phyloP scores from a whole-genome alignment of 768 basidiomycete species.

The Exidia glandulosa region DNA sequence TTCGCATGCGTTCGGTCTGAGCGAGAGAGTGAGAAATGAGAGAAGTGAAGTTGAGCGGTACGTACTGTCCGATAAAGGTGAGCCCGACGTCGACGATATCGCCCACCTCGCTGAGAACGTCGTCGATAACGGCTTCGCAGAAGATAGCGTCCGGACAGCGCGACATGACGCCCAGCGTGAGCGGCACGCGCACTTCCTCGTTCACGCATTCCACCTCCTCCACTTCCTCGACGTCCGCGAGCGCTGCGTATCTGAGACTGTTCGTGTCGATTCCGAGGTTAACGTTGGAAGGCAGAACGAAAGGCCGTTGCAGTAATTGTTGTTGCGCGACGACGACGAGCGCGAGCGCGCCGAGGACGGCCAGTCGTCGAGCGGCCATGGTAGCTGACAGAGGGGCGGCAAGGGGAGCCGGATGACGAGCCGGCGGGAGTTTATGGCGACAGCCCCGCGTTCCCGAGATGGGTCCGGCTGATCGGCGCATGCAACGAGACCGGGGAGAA shows the following conservation, averaged over 20 bases:
- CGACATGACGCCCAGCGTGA: conserved; percentile 53
- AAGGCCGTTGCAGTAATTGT: neutral
- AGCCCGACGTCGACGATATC: conserved; percentile 59
- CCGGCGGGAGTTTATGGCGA: neutral
- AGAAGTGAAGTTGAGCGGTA: conserved; percentile 9
- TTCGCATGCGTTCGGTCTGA: conserved; percentile 52
- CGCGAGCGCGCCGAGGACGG: neutral
- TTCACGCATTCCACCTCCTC: neutral
- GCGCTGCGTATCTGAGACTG: neutral
- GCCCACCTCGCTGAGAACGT: conserved; percentile 49
- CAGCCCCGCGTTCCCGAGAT: neutral
- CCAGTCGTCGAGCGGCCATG: neutral
- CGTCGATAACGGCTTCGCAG: conserved; percentile 69
- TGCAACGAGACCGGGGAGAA: conserved; percentile 6
- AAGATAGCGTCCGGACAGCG: conserved; percentile 73
- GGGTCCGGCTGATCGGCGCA: conserved; percentile 7
- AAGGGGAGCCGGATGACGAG: neutral
- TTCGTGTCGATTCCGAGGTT: neutral
- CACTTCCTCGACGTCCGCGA: neutral
- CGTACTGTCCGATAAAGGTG: conserved; percentile 66
- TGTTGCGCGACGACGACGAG: neutral
- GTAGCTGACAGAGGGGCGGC: neutral
- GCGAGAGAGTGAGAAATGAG: neutral
- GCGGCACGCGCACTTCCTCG: conserved; percentile 30
- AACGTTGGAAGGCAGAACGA: neutral